Conservation (phyloP, 2,329 filamentous ascomycete species). For the Monilinia aucupariae region DNA sequence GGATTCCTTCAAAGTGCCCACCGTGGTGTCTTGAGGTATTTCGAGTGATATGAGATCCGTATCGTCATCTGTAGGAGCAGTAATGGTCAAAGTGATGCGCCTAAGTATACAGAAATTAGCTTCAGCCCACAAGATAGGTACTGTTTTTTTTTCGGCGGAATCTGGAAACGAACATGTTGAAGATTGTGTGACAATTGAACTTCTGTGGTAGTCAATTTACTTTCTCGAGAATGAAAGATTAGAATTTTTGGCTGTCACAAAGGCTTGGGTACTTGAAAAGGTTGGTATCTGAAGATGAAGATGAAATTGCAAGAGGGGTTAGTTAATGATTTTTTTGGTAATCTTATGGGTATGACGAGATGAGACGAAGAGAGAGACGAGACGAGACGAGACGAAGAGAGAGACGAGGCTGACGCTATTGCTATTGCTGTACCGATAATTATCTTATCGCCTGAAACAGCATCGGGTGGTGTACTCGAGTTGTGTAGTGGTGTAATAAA, state of each 20-base stretch:
- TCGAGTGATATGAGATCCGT: slow-evolving; percentile 73
- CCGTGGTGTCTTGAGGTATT: slow-evolving; percentile 73
- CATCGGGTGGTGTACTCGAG: neutral
- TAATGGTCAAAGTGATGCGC: slow-evolving; percentile 83
- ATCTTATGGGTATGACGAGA: slow-evolving; percentile 1
- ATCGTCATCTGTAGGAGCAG: slow-evolving; percentile 60
- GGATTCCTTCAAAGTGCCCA: slow-evolving; percentile 80
- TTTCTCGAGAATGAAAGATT: neutral
- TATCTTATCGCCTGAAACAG: neutral
- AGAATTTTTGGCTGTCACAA: no score
- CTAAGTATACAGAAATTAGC: slow-evolving; percentile 41
- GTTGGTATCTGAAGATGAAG: neutral
- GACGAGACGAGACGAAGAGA: neutral
- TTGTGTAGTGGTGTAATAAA: no score
- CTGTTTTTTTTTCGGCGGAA: neutral
- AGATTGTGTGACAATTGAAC: neutral
- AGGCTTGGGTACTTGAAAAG: neutral
- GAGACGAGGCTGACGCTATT: neutral
- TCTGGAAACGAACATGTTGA: slow-evolving; percentile 11
- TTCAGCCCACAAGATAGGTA: slow-evolving; percentile 3
- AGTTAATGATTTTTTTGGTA: neutral
- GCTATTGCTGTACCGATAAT: neutral
- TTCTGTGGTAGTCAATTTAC: neutral
- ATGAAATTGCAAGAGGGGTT: slow-evolving; percentile 13
- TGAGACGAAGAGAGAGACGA: slow-evolving; percentile 2